These are phyloP conservation scores for Periconia digitata DNA, from an alignment of 2,329 filamentous ascomycete species.

Conservation along the genomic window DNA sequence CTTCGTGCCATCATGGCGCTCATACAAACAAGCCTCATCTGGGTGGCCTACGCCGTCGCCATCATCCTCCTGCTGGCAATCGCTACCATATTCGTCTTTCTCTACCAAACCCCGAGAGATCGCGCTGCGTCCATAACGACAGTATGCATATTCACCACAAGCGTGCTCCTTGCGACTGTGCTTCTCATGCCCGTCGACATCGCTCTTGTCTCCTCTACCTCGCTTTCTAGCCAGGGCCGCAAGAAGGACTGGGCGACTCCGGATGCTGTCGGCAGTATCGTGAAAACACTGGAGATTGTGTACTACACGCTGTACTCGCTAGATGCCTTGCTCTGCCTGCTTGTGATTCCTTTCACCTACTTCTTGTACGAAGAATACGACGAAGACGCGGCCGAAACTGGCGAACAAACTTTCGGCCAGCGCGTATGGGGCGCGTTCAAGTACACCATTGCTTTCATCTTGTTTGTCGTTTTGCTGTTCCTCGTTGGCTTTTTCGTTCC, in stretches of 20 bases:
- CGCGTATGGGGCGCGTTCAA: slow-evolving; percentile 83
- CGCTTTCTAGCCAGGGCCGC: slow-evolving; percentile 69
- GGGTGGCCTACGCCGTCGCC: slow-evolving; percentile 87
- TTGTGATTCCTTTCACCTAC: slow-evolving; percentile 93
- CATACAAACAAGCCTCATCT: slow-evolving; percentile 88
- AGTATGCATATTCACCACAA: slow-evolving; percentile 84
- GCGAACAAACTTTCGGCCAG: slow-evolving; percentile 68
- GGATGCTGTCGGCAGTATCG: slow-evolving; percentile 73
- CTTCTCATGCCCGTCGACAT: slow-evolving; percentile 94
- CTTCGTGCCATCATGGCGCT: slow-evolving; percentile 58
- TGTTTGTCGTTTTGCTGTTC: slow-evolving; percentile 80
- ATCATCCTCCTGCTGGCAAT: slow-evolving; percentile 74
- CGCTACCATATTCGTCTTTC: slow-evolving; percentile 82
- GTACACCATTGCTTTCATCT: slow-evolving; percentile 84
- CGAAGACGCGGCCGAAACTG: slow-evolving; percentile 80
- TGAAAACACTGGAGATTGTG: slow-evolving; percentile 78
- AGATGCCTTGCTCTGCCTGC: slow-evolving; percentile 83
- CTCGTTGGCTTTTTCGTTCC: slow-evolving; percentile 93
- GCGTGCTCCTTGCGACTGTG: slow-evolving; percentile 85
- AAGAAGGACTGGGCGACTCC: slow-evolving; percentile 97
- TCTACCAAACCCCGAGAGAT: slow-evolving; percentile 87
- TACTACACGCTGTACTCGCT: slow-evolving; percentile 94
- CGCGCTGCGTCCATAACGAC: slow-evolving; percentile 78
- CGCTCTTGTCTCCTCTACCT: slow-evolving; percentile 88
- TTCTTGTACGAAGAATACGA: slow-evolving; percentile 99